Conservation (phyloP, 768 basidiomycete species). For the Dictyophora rubrovolvata region DNA sequence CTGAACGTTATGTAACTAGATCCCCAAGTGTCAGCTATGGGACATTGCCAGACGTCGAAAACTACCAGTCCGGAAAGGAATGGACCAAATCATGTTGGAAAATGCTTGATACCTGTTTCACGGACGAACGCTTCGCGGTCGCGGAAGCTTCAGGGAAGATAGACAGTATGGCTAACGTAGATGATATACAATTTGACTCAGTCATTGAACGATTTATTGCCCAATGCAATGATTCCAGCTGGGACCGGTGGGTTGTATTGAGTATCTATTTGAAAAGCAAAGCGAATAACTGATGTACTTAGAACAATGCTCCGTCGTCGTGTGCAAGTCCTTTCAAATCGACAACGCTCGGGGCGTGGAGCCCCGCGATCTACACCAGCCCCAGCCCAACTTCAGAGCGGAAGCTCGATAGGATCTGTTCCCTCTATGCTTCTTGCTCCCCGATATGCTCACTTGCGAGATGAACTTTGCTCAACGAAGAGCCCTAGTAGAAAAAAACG, state of each 20-base stretch:
- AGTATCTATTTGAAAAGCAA: neutral
- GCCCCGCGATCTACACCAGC: conserved; percentile 42
- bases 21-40: neutral
- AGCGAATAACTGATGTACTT: neutral
- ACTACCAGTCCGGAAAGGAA: conserved; percentile 15
- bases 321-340: conserved; percentile 45
- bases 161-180: conserved; percentile 39
- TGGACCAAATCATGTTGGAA: conserved; percentile 82
- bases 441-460: conserved; percentile 46
- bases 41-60: neutral
- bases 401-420: conserved; percentile 15
- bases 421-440: conserved; percentile 40
- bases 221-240: conserved; percentile 31
- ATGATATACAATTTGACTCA: conserved; percentile 39
- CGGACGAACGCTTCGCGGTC: conserved; percentile 51
- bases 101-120: conserved; percentile 65
- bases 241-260: conserved; percentile 24
- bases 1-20: neutral
- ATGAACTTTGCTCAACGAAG: conserved; percentile 30
- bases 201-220: conserved; percentile 51
- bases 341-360: conserved; percentile 46
- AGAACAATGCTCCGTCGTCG: conserved; percentile 46
- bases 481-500: conserved; percentile 16
- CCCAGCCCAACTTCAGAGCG: conserved; percentile 10
- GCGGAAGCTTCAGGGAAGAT: conserved; percentile 24